These are phyloP conservation scores for Talaromyces sp. DNA, from an alignment of 2,329 filamentous ascomycete genomes.

Conservation along the genomic window DNA sequence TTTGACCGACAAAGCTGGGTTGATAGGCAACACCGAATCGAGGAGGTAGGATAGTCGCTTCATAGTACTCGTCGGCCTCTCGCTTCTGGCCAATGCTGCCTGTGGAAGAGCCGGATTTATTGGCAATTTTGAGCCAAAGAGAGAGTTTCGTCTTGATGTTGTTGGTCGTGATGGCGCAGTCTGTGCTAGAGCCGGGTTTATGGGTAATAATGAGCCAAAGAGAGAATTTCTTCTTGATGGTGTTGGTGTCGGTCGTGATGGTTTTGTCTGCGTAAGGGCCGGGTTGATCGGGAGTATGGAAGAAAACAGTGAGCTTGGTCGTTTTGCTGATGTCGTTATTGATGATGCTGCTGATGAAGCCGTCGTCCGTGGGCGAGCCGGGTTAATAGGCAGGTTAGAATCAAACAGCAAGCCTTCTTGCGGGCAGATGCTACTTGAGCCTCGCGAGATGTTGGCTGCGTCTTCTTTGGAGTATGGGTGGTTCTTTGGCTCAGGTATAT, in stretches of 20 bases:
- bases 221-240: slow-evolving; percentile 13
- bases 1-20: slow-evolving; percentile 21
- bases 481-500: neutral
- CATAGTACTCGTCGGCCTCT: slow-evolving; percentile 11
- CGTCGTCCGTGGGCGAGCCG: slow-evolving; percentile 16
- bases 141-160: neutral
- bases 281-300: slow-evolving; percentile 16
- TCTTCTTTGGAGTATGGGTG: neutral
- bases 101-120: neutral
- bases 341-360: neutral
- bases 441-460: neutral
- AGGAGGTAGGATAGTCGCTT: slow-evolving; percentile 23
- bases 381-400: slow-evolving; percentile 14
- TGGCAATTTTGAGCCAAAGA: neutral
- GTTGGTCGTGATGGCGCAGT: slow-evolving; percentile 14
- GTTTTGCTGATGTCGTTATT: neutral
- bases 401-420: slow-evolving; percentile 1
- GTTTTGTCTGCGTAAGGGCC: slow-evolving; percentile 1
- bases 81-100: slow-evolving; percentile 12
- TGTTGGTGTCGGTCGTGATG: slow-evolving; percentile 15
- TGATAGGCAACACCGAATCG: slow-evolving; percentile 30
- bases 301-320: slow-evolving; percentile 4
- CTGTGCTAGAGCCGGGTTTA: slow-evolving; percentile 17
- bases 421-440: neutral
- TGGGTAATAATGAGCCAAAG: slow-evolving; percentile 10